Conservation (phyloP, 768 basidiomycete genomes). For the Xerocomus spinulosus region DNA sequence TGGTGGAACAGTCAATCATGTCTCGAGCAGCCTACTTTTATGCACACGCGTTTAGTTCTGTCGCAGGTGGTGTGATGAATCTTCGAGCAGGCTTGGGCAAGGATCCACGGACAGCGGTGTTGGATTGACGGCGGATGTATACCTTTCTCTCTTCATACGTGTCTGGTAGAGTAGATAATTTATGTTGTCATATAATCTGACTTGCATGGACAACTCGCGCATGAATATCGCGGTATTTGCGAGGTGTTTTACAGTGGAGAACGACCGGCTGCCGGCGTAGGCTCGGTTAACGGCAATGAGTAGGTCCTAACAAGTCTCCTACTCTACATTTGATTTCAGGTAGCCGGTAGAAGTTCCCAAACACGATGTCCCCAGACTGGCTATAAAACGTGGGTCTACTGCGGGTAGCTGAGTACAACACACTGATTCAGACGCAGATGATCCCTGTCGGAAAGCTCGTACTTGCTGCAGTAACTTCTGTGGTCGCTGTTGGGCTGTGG, state of each 20-base stretch:
- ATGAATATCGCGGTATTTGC: too few relatives aligned
- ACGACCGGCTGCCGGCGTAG: too few relatives aligned
- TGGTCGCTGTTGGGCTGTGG: not conserved
- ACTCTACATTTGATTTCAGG: too few relatives aligned
- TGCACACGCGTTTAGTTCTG: conserved; percentile 37
- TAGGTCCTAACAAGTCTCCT: too few relatives aligned
- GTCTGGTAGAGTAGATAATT: not conserved
- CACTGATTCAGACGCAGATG: not conserved
- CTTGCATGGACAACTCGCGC: too few relatives aligned
- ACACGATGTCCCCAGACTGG: too few relatives aligned
- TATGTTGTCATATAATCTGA: not conserved
- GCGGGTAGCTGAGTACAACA: not conserved
- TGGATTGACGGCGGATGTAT: conserved; percentile 29
- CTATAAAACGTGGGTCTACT: not conserved
- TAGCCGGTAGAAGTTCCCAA: too few relatives aligned
- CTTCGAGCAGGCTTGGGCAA: conserved; percentile 37
- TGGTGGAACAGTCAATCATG: conserved; percentile 40
- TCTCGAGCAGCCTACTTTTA: conserved; percentile 39
- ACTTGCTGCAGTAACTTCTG: not conserved
- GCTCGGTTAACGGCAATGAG: too few relatives aligned
- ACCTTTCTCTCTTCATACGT: not conserved
- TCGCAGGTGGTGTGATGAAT: conserved; percentile 40
- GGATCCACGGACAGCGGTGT: conserved; percentile 37
- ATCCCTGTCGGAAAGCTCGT: not conserved
- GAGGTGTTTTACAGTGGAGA: too few relatives aligned